Percentiles rank a stretch among this genome's conserved stretches.
phyloP scores from a whole-genome alignment of 2,329 filamentous ascomycete species.

The Cladophialophora bantiana region DNA sequence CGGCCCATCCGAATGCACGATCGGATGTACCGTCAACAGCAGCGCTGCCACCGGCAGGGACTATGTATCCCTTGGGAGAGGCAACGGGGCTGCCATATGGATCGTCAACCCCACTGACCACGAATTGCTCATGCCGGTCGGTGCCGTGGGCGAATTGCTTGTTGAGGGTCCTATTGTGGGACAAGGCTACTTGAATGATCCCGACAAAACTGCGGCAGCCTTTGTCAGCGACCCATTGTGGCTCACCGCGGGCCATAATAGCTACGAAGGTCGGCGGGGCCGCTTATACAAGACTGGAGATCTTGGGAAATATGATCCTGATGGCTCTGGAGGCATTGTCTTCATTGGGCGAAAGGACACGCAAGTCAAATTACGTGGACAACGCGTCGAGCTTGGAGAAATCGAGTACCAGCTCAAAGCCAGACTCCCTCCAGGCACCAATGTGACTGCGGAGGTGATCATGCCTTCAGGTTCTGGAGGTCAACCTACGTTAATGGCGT shows the following conservation, averaged over 20 bases:
- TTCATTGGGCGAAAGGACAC: constrained; percentile 51
- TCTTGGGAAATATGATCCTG: constrained; percentile 49
- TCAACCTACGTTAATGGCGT: constrained; percentile 57
- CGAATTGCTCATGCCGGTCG: constrained; percentile 51
- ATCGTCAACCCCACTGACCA: constrained; percentile 51
- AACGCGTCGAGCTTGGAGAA: constrained; percentile 53
- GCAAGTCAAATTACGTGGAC: constrained; percentile 53
- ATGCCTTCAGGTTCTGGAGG: constrained; percentile 51
- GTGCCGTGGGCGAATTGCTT: constrained; percentile 56
- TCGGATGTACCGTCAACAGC: constrained; percentile 51
- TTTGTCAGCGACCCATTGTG: constrained; percentile 51
- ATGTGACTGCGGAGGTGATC: constrained; percentile 54
- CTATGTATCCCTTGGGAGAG: constrained; percentile 50
- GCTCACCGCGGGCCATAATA: constrained; percentile 42
- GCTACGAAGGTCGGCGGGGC: constrained; percentile 42
- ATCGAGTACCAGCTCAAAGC: constrained; percentile 47
- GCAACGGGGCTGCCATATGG: constrained; percentile 49
- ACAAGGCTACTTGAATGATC: constrained; percentile 54
- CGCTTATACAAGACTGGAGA: constrained; percentile 53
- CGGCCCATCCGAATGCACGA: constrained; percentile 53
- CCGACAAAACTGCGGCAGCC: constrained; percentile 45
- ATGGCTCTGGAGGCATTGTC: constrained; percentile 48
- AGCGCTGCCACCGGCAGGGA: constrained; percentile 46
- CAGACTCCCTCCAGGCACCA: constrained; percentile 51
- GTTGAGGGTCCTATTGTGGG: constrained; percentile 58